phyloP scores from a whole-genome alignment of 345 rosid genomes.

The Garcia nutans region DNA sequence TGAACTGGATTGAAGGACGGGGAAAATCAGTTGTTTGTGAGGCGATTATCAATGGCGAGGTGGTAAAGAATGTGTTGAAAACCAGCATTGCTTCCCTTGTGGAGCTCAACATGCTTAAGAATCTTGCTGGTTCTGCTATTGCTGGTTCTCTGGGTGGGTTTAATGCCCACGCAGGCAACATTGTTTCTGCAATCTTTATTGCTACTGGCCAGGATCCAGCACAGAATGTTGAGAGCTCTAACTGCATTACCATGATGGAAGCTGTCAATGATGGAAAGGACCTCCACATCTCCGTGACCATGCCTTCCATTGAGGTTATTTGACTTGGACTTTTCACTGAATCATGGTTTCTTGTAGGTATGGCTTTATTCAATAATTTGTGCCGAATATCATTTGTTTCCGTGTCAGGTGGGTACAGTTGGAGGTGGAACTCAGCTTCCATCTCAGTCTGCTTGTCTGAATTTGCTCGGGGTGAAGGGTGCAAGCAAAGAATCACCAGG shows the following conservation, averaged over 20 bases:
- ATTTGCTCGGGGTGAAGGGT: conserved; percentile 75
- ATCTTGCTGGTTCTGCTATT: conserved; percentile 75
- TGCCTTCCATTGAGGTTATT: conserved; percentile 81
- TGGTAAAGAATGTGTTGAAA: conserved; percentile 70
- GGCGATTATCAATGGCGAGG: conserved; percentile 74
- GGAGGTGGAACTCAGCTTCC: conserved; percentile 94
- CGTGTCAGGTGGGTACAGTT: conserved; percentile 69
- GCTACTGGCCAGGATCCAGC: conserved; percentile 97
- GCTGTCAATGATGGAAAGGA: conserved; percentile 76
- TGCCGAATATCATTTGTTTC: neutral
- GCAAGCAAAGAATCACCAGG: conserved; percentile 68
- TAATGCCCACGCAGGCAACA: conserved; percentile 87
- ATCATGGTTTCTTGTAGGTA: neutral
- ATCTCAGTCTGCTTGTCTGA: conserved; percentile 83
- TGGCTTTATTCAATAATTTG: neutral
- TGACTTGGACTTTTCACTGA: neutral
- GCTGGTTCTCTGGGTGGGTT: conserved; percentile 91
- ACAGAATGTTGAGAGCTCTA: conserved; percentile 85
- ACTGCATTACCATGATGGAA: conserved; percentile 94
- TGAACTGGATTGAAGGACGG: conserved; percentile 95
- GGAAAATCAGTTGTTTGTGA: conserved; percentile 90
- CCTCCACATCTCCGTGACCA: conserved; percentile 74
- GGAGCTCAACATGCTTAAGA: conserved; percentile 86
- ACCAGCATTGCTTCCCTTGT: conserved; percentile 68
- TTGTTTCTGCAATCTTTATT: conserved; percentile 74